These are phyloP conservation scores for Kwoniella sp. DNA, from an alignment of 768 basidiomycete species.

Conservation along the genomic window DNA sequence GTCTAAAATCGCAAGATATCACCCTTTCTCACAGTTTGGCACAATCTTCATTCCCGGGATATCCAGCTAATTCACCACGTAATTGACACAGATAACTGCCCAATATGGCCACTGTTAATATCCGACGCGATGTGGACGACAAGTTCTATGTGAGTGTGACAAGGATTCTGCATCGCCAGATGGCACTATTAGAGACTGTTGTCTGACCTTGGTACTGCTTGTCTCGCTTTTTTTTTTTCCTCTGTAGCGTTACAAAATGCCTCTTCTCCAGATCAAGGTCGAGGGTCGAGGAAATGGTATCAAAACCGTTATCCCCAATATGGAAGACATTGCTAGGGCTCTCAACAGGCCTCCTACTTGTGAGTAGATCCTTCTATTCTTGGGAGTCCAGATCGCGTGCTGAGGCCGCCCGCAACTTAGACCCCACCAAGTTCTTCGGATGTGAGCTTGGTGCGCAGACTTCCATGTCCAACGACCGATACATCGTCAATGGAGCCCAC, in stretches of 20 bases:
- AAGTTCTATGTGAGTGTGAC: slow-evolving; percentile 55
- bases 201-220: too few relatives aligned
- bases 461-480: slow-evolving; percentile 91
- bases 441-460: slow-evolving; percentile 98
- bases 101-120: slow-evolving; percentile 56
- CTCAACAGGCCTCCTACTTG: slow-evolving; percentile 86
- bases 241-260: slow-evolving; percentile 70
- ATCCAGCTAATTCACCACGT: neutral
- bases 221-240: too few relatives aligned
- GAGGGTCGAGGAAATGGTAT: slow-evolving; percentile 99
- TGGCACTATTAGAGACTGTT: too few relatives aligned
- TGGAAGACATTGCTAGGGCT: slow-evolving; percentile 95
- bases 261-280: slow-evolving; percentile 88
- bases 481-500: slow-evolving; percentile 98
- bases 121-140: slow-evolving; percentile 56
- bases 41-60: too few relatives aligned
- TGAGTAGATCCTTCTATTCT: slow-evolving; percentile 34
- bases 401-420: slow-evolving; percentile 53
- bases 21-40: too few relatives aligned
- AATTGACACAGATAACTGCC: slow-evolving; percentile 11
- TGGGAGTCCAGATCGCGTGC: neutral
- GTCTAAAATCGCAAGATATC: too few relatives aligned
- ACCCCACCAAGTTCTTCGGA: slow-evolving; percentile 98
- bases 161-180: neutral
- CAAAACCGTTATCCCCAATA: slow-evolving; percentile 98